A percentile compares a stretch with the other conserved stretches of the same genome.
Evolutionary conservation across 768 basidiomycete genomes (phyloP).

Genomic region (Tulasnella sp.): DNA sequence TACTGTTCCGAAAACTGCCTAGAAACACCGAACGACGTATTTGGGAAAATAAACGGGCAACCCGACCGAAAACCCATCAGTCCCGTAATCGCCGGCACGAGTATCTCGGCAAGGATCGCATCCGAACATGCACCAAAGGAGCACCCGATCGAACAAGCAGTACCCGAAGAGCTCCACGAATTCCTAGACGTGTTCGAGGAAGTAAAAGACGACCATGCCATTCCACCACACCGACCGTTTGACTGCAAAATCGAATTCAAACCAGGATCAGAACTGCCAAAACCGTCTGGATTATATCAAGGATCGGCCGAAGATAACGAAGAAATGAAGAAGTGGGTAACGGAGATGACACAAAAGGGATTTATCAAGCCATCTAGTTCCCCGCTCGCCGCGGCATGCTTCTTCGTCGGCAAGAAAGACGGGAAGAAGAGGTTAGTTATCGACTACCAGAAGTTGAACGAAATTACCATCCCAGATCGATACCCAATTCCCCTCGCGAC

Average conservation of each 20-base stretch:
- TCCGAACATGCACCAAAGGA: background rate
- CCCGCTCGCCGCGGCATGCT: constrained; percentile 24
- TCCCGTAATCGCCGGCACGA: background rate
- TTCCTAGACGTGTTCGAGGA: constrained; percentile 6
- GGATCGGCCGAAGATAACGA: background rate
- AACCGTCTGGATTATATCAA: background rate
- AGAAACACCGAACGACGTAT: background rate
- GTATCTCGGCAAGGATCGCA: background rate
- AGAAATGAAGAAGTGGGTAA: constrained; percentile 21
- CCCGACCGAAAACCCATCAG: background rate
- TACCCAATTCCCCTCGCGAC: constrained; percentile 21
- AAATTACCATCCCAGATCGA: constrained; percentile 24
- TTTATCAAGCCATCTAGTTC: constrained; percentile 22
- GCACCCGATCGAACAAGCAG: background rate
- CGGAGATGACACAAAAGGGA: constrained; percentile 26
- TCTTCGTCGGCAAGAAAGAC: constrained; percentile 28
- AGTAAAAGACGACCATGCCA: background rate
- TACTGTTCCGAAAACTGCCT: background rate
- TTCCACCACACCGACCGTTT: background rate
- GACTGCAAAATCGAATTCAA: constrained; percentile 6
- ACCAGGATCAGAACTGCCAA: background rate
- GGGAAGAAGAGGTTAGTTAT: constrained; percentile 23
- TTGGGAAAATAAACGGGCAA: background rate
- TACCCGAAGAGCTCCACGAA: background rate
- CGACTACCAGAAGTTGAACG: constrained; percentile 25